Evolutionary conservation across 306 rosid genomes (phyloP).

Genomic region (Glycine latifolia): DNA sequence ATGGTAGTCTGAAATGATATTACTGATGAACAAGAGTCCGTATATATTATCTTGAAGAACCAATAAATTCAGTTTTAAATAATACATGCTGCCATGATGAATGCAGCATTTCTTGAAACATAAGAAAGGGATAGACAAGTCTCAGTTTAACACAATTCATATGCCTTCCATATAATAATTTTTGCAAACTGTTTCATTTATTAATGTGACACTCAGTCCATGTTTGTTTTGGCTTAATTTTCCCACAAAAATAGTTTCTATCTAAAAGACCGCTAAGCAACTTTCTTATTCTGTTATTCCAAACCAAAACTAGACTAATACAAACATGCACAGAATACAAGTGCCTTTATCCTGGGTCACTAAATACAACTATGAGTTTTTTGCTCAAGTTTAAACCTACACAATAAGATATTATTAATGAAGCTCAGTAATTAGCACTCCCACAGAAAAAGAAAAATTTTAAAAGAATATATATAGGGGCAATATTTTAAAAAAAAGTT

Average conservation of each 20-base stretch:
- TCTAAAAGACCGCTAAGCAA: not conserved
- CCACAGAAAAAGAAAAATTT: not conserved
- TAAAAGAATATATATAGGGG: not conserved
- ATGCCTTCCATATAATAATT: not conserved
- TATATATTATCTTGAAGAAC: conserved; percentile 22
- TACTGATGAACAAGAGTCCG: not conserved
- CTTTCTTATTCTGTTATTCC: not conserved
- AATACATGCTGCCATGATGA: conserved; percentile 10
- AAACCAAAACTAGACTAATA: not conserved
- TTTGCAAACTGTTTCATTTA: not conserved
- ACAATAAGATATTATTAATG: not conserved
- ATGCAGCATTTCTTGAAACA: conserved; percentile 6
- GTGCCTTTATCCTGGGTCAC: conserved; percentile 3
- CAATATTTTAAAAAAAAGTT: not conserved
- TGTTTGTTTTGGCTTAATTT: not conserved
- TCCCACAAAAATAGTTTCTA: not conserved
- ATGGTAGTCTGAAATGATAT: not conserved
- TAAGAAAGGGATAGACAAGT: not conserved
- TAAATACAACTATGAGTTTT: conserved; percentile 19
- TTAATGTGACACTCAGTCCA: not conserved
- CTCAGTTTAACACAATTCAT: not conserved
- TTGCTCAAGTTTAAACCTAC: not conserved
- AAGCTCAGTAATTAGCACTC: not conserved
- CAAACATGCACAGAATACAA: not conserved
- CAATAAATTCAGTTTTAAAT: conserved; percentile 3